Evolutionary conservation across 2,329 filamentous ascomycete species (phyloP).

Genomic region (Penicillium glabrum): DNA sequence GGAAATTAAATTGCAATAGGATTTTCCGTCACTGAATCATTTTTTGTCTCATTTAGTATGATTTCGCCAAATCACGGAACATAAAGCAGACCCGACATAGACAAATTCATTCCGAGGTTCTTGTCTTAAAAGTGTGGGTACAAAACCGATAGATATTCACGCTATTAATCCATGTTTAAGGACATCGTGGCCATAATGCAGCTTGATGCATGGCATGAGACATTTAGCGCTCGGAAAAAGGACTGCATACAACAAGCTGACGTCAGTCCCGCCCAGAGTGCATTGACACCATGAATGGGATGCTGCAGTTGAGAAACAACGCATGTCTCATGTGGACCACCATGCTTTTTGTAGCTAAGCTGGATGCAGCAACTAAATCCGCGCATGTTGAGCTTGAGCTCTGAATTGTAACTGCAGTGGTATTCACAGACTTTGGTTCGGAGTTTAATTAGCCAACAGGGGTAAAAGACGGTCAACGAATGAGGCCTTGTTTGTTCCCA

Average conservation of each 20-base stretch:
- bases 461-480: not conserved
- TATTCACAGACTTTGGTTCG: not conserved
- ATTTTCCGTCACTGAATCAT: not conserved
- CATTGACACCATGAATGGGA: not conserved
- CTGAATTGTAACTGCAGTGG: not conserved
- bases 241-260: conserved; percentile 1
- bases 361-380: not conserved
- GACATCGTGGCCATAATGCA: not conserved
- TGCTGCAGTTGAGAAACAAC: conserved; percentile 5
- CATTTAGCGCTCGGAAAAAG: conserved; percentile 4
- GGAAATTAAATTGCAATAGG: not conserved
- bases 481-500: not conserved
- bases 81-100: not conserved
- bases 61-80: not conserved
- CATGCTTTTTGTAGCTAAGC: not conserved
- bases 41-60: not conserved
- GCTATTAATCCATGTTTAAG: not conserved
- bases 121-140: not conserved
- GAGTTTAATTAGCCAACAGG: not conserved
- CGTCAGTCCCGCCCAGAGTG: conserved; percentile 5
- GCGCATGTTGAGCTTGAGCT: not conserved
- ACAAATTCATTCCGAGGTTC: not conserved
- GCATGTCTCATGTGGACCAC: conserved; percentile 9
- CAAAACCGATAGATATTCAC: not conserved
- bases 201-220: conserved; percentile 1